phyloP scores from a whole-genome alignment of 495 filamentous ascomycete genomes.

The Lasiosphaeriaceae sp. region DNA sequence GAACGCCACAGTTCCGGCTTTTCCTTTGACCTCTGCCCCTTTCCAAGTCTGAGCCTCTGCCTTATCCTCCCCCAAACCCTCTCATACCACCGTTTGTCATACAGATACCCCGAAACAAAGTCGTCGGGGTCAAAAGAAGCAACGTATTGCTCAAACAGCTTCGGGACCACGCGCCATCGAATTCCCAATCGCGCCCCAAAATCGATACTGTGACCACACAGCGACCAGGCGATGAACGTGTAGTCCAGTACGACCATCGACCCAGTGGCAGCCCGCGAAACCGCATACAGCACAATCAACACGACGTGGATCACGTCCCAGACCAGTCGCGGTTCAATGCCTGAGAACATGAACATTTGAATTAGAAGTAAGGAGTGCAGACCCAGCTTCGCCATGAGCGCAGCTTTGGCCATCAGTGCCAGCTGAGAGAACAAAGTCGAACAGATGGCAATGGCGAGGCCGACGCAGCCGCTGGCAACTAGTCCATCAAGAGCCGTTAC shows the following conservation, averaged over 20 bases:
- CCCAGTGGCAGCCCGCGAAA: background rate
- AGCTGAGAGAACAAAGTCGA: constrained; percentile 14
- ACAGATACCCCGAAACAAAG: background rate
- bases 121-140: constrained; percentile 34
- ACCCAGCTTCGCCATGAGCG: constrained; percentile 12
- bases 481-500: constrained; percentile 24
- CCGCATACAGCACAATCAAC: constrained; percentile 13
- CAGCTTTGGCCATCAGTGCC: constrained; percentile 7
- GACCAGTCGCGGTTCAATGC: constrained; percentile 13
- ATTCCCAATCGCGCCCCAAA: constrained; percentile 13
- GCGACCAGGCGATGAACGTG: constrained; percentile 18
- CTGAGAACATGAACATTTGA: constrained; percentile 17
- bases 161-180: constrained; percentile 8
- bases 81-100: background rate
- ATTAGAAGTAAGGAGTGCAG: constrained; percentile 19
- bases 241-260: constrained; percentile 7
- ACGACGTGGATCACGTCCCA: constrained; percentile 19
- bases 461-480: constrained; percentile 17
- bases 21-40: background rate
- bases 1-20: background rate
- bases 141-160: constrained; percentile 16
- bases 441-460: constrained; percentile 18
- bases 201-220: constrained; percentile 15
- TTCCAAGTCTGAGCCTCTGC: background rate
- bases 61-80: background rate